These are phyloP conservation scores for Wickerhamomyces sp. DNA, from an alignment of 1,139 yeast genomes.

Conservation along the genomic window DNA sequence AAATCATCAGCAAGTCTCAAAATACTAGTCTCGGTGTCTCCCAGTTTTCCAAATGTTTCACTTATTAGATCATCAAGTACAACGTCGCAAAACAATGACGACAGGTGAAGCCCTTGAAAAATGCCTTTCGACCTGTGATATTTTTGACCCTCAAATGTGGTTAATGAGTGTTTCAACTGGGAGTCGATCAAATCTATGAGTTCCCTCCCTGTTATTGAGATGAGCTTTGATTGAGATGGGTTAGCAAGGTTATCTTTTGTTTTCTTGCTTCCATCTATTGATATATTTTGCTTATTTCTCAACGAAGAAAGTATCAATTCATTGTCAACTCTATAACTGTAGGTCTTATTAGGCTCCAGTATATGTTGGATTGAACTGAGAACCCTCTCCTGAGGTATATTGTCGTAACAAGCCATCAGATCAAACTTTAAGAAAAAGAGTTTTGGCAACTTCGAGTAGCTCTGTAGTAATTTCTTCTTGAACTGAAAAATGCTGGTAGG, in stretches of 20 bases:
- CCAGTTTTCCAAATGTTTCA: conserved; percentile 29
- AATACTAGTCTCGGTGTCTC: conserved; percentile 33
- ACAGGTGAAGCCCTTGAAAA: conserved; percentile 83
- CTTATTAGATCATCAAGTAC: conserved; percentile 62
- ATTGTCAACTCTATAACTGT: conserved; percentile 6
- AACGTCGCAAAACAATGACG: conserved; percentile 70
- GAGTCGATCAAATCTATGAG: conserved; percentile 28
- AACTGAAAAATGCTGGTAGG: conserved; percentile 28
- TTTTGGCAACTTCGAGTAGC: conserved; percentile 28
- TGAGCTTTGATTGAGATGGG: conserved; percentile 1
- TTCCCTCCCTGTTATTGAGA: conserved; percentile 26
- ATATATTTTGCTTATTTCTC: neutral
- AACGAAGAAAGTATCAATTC: conserved; percentile 4
- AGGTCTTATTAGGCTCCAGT: conserved; percentile 11
- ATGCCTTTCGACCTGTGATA: conserved; percentile 60
- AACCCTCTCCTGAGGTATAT: conserved; percentile 51
- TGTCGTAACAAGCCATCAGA: conserved; percentile 74
- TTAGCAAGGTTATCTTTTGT: neutral
- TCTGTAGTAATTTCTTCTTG: conserved; percentile 21
- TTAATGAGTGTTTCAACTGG: conserved; percentile 37
- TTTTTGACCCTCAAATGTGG: conserved; percentile 30
- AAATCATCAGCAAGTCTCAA: conserved; percentile 85
- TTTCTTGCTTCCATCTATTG: too few species aligned
- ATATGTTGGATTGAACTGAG: conserved; percentile 22
- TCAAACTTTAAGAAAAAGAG: conserved; percentile 68